Percentiles rank a stretch among this genome's conserved stretches.
Evolutionary conservation across 805 yeast species (phyloP).

Genomic region (Kazachstania kunashirensis): DNA sequence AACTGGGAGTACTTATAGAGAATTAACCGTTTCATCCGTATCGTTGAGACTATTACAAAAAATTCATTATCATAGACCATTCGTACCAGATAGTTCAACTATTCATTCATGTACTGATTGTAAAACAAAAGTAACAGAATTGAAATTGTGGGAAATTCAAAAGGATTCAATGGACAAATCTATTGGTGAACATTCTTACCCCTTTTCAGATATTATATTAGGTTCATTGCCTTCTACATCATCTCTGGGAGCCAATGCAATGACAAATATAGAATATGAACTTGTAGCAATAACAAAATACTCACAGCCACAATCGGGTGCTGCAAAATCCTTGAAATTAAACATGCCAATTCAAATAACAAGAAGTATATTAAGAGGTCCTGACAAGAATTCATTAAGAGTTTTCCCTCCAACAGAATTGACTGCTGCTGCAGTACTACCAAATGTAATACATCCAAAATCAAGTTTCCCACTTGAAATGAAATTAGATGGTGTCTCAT

Average conservation of each 20-base stretch:
- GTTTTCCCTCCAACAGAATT: conserved; percentile 94
- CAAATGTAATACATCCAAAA: conserved; percentile 82
- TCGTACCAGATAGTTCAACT: conserved; percentile 39
- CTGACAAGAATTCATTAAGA: conserved; percentile 77
- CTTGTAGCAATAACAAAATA: conserved; percentile 51
- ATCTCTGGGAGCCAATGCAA: conserved; percentile 42
- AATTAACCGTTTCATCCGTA: conserved; percentile 47
- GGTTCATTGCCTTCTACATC: conserved; percentile 80
- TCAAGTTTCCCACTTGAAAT: conserved; percentile 78
- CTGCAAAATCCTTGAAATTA: conserved; percentile 32
- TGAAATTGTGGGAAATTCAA: conserved; percentile 86
- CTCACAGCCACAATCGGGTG: conserved; percentile 28
- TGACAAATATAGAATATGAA: conserved; percentile 58
- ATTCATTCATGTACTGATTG: conserved; percentile 53
- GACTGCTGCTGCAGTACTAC: conserved; percentile 77
- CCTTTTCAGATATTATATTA: conserved; percentile 81
- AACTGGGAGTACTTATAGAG: conserved; percentile 32
- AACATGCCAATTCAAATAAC: conserved; percentile 60
- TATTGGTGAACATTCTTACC: conserved; percentile 72
- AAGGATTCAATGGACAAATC: conserved; percentile 47
- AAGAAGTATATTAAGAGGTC: conserved; percentile 70
- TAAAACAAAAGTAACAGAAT: conserved; percentile 40
- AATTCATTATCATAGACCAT: conserved; percentile 56
- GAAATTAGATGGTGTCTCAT: conserved; percentile 60
- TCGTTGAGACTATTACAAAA: conserved; percentile 64